Evolutionary conservation across 1,284 basidiomycete genomes (phyloP), one percentile per base, ranked within the genome.

Genomic region (Chalciporus sp.): DNA sequence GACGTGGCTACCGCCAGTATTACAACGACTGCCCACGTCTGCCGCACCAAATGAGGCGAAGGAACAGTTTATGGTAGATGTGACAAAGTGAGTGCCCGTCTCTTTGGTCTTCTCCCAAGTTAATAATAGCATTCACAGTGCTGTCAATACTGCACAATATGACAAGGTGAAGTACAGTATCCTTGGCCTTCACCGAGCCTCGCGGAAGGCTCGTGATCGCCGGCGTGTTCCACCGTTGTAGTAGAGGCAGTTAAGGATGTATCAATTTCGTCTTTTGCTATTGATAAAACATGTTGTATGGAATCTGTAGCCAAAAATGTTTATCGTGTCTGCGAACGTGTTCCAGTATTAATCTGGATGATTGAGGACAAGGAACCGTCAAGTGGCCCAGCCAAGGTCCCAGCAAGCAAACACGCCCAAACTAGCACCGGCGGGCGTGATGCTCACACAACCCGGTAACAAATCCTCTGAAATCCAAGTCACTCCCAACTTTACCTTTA

Each of bases 161-260:
- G 90, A 93, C 66, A 88, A 86, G 64, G 85, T 92, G 57, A 94
- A 93, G 72, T 86, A 88, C 61, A 85, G 87, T 0, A 78, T 94
- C 53, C 72, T 86, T 41, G 64, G 72, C 19, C 74, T 90, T 43
- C 84, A 87, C 64, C 78, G 88, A 50, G 80, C 82, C 17, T 86
- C 86, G 31, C 78, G 85, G 49, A 90, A 88, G 68, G 77, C 81
- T 49, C 80, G 86, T 35, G 88, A 90, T 56, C 78, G 88, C 63
- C 76, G 88, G 61, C 77, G 85, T 58, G 73, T 74, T 46, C 69
- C 74, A 47, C 66, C 77, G 59, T 59, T 82, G 60, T 74, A 77
- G 52, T 70, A 69, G 65, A 66, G 62, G 35, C n/a, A 17, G n/a
- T 49, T 16, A 31, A 20, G 42, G 48, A 41, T 41, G 10, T 37